Evolutionary conservation across 371 early-diverging fungal species (phyloP).

Genomic region (Syncephalis fuscata): DNA sequence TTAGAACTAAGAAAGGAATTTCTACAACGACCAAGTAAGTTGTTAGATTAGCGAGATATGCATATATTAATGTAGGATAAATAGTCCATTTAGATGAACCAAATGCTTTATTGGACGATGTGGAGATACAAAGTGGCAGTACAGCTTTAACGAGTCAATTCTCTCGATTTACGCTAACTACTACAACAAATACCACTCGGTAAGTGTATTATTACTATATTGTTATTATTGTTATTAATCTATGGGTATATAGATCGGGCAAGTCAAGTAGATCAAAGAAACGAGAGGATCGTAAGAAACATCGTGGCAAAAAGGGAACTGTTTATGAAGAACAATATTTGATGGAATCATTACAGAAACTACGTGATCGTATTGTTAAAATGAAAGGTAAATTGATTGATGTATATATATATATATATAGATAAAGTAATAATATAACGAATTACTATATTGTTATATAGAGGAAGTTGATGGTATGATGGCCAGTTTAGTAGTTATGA

Average conservation of each 20-base stretch:
- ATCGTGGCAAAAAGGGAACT: conserved; percentile 74
- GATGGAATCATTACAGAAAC: conserved; percentile 39
- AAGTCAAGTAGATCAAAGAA: conserved; percentile 53
- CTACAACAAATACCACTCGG: background rate
- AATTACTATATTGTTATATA: too few species aligned
- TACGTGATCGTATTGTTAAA: conserved; percentile 4
- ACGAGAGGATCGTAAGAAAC: conserved; percentile 54
- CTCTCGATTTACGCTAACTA: conserved; percentile 41
- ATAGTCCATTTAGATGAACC: too few species aligned
- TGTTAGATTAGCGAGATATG: too few species aligned
- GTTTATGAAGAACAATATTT: conserved; percentile 83
- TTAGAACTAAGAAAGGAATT: too few species aligned
- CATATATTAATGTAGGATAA: too few species aligned
- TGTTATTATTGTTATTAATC: background rate
- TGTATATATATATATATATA: too few species aligned
- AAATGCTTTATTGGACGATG: conserved; percentile 31
- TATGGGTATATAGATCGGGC: conserved; percentile 9
- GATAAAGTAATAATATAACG: too few species aligned
- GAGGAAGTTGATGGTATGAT: too few species aligned
- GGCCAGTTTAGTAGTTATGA: too few species aligned
- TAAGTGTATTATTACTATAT: background rate
- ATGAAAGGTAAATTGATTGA: too few species aligned
- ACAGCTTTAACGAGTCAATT: conserved; percentile 80
- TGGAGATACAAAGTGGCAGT: conserved; percentile 89
- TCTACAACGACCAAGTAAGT: too few species aligned